phyloP scores from a whole-genome alignment of 768 basidiomycete species.

The Mycena indigotica region DNA sequence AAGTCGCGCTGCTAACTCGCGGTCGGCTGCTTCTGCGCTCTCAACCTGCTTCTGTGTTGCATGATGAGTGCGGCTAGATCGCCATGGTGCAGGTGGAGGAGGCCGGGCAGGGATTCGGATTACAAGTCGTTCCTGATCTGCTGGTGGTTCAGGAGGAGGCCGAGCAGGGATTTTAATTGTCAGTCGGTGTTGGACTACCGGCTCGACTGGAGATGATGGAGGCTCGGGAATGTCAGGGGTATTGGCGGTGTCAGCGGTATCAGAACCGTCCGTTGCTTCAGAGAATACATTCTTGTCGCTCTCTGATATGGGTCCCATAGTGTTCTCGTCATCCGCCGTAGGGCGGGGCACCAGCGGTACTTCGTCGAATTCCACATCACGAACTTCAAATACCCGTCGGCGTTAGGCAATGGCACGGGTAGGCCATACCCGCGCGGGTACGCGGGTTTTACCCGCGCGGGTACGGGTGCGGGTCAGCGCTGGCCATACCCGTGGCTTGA shows the following conservation, averaged over 20 bases:
- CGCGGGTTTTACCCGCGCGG: too few relatives aligned
- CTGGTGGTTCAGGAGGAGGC: neutral
- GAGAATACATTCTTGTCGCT: too few relatives aligned
- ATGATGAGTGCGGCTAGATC: neutral
- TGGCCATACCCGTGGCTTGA: too few relatives aligned
- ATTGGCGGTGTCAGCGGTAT: neutral
- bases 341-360: neutral
- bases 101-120: too few relatives aligned
- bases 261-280: too few relatives aligned
- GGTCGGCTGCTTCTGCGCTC: neutral
- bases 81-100: neutral
- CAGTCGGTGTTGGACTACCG: too few relatives aligned
- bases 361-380: conserved; percentile 15
- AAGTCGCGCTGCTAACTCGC: neutral
- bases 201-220: neutral
- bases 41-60: neutral
- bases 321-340: neutral
- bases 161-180: too few relatives aligned
- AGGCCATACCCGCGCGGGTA: too few relatives aligned
- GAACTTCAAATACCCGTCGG: conserved; percentile 13
- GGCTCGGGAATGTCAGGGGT: neutral
- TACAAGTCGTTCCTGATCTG: too few relatives aligned
- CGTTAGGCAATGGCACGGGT: too few relatives aligned
- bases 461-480: too few relatives aligned
- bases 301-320: neutral